Conservation (phyloP, 1,284 basidiomycete species). For the Fomes fomentarius region DNA sequence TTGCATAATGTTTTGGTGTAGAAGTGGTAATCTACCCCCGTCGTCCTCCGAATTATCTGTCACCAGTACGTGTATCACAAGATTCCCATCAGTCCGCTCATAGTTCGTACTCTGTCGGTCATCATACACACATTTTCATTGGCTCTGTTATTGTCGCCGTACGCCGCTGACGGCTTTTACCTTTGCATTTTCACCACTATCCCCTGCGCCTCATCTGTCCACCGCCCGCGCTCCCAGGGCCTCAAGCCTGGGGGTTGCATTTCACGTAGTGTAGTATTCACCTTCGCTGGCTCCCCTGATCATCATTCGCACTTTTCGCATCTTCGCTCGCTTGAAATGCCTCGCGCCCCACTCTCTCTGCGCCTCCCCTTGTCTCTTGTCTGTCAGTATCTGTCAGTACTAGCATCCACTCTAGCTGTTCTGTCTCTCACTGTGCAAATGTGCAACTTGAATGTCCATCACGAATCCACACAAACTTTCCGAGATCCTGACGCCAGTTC, state of each 20-base stretch:
- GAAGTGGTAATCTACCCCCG: neutral
- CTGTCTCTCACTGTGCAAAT: neutral
- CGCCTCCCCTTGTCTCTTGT: slow-evolving; percentile 5
- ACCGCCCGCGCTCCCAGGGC: too few species aligned
- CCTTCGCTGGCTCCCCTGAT: slow-evolving; percentile 11
- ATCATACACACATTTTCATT: slow-evolving; percentile 4
- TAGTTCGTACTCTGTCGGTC: slow-evolving; percentile 3
- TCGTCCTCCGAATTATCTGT: neutral
- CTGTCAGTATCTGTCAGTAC: slow-evolving; percentile 1
- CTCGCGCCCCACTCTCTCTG: neutral
- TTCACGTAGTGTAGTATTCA: slow-evolving; percentile 34
- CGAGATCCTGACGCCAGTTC: too few species aligned
- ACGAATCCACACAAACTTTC: neutral
- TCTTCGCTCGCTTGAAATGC: slow-evolving; percentile 17
- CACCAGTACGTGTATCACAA: slow-evolving; percentile 18
- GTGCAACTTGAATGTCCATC: neutral
- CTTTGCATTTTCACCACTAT: slow-evolving; percentile 14
- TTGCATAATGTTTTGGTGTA: neutral
- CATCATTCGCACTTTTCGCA: slow-evolving; percentile 18
- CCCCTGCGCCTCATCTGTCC: neutral
- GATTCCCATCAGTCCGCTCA: slow-evolving; percentile 6
- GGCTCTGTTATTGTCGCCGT: slow-evolving; percentile 9
- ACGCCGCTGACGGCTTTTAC: neutral
- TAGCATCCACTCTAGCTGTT: slow-evolving; percentile 1
- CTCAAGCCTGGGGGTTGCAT: slow-evolving; percentile 21